These are phyloP conservation scores for Otatea glauca DNA, from an alignment of 176 grass and related monocot species.

Conservation along the genomic window DNA sequence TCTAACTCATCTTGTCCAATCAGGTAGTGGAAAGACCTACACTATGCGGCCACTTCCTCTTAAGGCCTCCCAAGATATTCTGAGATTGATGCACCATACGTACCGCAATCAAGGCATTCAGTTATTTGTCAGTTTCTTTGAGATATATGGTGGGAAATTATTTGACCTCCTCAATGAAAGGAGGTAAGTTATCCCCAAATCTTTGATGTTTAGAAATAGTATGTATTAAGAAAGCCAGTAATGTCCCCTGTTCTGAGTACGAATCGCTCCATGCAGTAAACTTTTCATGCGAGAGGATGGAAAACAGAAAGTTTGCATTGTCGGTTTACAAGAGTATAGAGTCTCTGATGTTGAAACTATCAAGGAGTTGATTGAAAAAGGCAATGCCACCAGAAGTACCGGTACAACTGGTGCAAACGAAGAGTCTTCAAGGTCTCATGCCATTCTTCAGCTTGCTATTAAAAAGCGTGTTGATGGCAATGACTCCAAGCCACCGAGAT, in stretches of 20 bases:
- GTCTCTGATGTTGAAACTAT: constrained; percentile 91
- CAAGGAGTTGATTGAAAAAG: constrained; percentile 91
- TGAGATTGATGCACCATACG: constrained; percentile 91
- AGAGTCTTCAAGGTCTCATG: constrained; percentile 97
- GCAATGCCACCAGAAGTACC: constrained; percentile 88
- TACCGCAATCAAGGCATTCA: constrained; percentile 95
- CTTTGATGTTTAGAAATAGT: constrained; percentile 1
- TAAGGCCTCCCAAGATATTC: constrained; percentile 95
- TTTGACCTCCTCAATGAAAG: constrained; percentile 97
- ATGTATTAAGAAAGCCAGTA: not conserved
- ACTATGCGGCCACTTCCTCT: constrained; percentile 96
- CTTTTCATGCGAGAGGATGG: constrained; percentile 99
- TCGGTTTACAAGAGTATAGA: constrained; percentile 91
- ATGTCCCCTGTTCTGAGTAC: constrained; percentile 24
- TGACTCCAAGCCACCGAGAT: constrained; percentile 71
- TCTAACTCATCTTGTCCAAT: constrained; percentile 43
- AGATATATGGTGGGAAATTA: constrained; percentile 98
- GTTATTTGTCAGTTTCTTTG: constrained; percentile 97
- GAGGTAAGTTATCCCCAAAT: constrained; percentile 56
- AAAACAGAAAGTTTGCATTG: constrained; percentile 98
- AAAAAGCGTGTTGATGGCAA: constrained; percentile 81
- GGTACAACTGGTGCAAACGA: constrained; percentile 98
- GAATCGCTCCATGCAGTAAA: constrained; percentile 62
- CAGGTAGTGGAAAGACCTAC: constrained; percentile 98
- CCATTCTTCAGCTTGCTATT: constrained; percentile 99